A percentile compares a stretch with the other conserved stretches of the same genome.
phyloP scores from a whole-genome alignment of 1,284 basidiomycete genomes.

The Malassezia dermatis region DNA sequence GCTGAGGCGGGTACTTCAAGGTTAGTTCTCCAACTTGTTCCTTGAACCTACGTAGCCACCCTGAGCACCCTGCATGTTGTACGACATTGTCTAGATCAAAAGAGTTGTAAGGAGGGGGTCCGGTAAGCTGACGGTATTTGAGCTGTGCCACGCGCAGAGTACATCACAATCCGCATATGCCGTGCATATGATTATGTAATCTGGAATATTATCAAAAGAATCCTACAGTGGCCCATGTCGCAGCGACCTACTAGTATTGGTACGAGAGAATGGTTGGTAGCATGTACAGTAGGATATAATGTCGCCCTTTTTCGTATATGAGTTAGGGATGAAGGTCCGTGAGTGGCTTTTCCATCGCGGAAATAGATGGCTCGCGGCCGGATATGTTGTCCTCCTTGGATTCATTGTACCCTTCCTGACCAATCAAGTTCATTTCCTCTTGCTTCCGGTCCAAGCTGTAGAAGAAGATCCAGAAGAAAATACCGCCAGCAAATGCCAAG shows the following conservation, averaged over 20 bases:
- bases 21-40: background rate
- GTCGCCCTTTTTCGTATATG: background rate
- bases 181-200: background rate
- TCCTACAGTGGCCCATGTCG: too few species aligned
- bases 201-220: background rate
- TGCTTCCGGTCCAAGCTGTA: constrained; percentile 5
- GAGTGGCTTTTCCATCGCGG: background rate
- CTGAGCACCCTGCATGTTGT: constrained; percentile 7
- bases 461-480: constrained; percentile 55
- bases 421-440: constrained; percentile 13
- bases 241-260: too few species aligned
- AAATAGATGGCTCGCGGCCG: background rate
- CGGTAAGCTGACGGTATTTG: background rate
- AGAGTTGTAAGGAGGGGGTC: background rate
- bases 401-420: background rate
- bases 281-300: background rate
- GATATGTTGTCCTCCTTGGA: background rate
- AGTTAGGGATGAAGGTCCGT: background rate
- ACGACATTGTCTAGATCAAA: background rate
- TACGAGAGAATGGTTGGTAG: background rate
- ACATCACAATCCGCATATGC: background rate
- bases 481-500: constrained; percentile 52
- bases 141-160: background rate
- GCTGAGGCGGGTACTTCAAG: constrained; percentile 14
- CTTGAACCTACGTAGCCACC: constrained; percentile 15